Percentiles rank a stretch among this genome's conserved stretches.
Conservation (phyloP, 2,329 filamentous ascomycete species). For the Penicillium concentricum region DNA sequence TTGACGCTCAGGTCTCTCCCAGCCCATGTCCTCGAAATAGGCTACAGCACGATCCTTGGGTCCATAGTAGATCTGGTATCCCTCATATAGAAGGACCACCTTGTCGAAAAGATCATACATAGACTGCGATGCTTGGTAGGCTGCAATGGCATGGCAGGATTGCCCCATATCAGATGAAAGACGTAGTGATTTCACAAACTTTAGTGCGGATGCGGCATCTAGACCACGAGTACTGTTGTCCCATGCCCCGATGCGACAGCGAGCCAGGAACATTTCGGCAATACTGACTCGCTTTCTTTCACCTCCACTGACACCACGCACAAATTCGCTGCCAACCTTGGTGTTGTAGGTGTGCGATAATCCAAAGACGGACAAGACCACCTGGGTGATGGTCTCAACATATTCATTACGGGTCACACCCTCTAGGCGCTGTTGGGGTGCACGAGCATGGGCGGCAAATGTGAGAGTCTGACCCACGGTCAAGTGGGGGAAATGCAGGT, state of each 20-base stretch:
- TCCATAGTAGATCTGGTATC: slow-evolving; percentile 72
- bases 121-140: slow-evolving; percentile 52
- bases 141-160: slow-evolving; percentile 50
- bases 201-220: slow-evolving; percentile 52
- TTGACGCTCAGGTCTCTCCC: slow-evolving; percentile 62
- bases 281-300: slow-evolving; percentile 60
- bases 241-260: slow-evolving; percentile 43
- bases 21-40: slow-evolving; percentile 69
- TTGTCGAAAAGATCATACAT: slow-evolving; percentile 63
- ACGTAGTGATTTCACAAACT: slow-evolving; percentile 52
- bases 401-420: slow-evolving; percentile 33
- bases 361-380: slow-evolving; percentile 41
- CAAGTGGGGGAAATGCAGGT: slow-evolving; percentile 58
- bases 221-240: slow-evolving; percentile 48
- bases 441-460: slow-evolving; percentile 66
- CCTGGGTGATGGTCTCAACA: slow-evolving; percentile 41
- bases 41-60: slow-evolving; percentile 55
- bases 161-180: slow-evolving; percentile 46
- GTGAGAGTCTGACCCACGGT: slow-evolving; percentile 71
- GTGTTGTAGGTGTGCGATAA: slow-evolving; percentile 48
- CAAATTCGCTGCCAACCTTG: slow-evolving; percentile 50
- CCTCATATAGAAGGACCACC: slow-evolving; percentile 67
- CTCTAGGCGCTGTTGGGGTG: slow-evolving; percentile 29
- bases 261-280: slow-evolving; percentile 49
- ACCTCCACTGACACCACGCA: slow-evolving; percentile 59